These are phyloP conservation scores for Fusarium aywerte DNA, from an alignment of 2,329 filamentous ascomycete species.

Conservation along the genomic window DNA sequence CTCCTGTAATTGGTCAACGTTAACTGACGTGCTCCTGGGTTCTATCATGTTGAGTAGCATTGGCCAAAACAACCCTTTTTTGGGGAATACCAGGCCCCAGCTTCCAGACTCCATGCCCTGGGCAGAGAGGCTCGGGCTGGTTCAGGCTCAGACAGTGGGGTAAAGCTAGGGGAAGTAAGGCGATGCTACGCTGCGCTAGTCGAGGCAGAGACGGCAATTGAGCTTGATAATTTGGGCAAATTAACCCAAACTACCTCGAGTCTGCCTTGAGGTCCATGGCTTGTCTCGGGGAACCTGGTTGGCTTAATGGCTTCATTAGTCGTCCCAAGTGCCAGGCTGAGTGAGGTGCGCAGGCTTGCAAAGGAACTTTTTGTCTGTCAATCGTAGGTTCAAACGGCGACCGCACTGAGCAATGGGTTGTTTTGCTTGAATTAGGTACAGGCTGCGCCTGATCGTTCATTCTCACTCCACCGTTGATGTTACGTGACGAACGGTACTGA, in stretches of 20 bases:
- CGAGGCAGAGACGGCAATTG: slow-evolving; percentile 23
- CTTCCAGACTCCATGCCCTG: too few species aligned
- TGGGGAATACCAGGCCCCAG: slow-evolving; percentile 4
- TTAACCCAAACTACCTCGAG: slow-evolving; percentile 22
- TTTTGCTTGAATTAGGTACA: slow-evolving; percentile 16
- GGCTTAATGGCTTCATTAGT: slow-evolving; percentile 7
- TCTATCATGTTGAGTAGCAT: slow-evolving; percentile 14
- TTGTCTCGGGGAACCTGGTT: slow-evolving; percentile 22
- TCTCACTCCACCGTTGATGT: slow-evolving; percentile 39
- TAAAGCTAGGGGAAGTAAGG: slow-evolving; percentile 24
- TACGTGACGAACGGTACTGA: slow-evolving; percentile 28
- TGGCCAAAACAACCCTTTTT: slow-evolving; percentile 17
- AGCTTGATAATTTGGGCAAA: slow-evolving; percentile 40
- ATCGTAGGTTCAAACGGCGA: slow-evolving; percentile 19
- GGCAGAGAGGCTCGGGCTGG: neutral
- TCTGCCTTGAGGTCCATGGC: slow-evolving; percentile 37
- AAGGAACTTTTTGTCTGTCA: slow-evolving; percentile 17
- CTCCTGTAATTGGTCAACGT: slow-evolving; percentile 9
- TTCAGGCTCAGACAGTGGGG: neutral
- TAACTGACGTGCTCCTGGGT: slow-evolving; percentile 18
- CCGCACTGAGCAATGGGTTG: slow-evolving; percentile 29
- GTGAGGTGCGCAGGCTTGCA: slow-evolving; percentile 3
- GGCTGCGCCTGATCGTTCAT: slow-evolving; percentile 37
- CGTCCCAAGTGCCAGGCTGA: slow-evolving; percentile 1
- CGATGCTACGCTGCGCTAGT: slow-evolving; percentile 25